These are phyloP conservation scores for Liriodendron chinense DNA, from an alignment of 164 flowering plant species.

Conservation along the genomic window DNA sequence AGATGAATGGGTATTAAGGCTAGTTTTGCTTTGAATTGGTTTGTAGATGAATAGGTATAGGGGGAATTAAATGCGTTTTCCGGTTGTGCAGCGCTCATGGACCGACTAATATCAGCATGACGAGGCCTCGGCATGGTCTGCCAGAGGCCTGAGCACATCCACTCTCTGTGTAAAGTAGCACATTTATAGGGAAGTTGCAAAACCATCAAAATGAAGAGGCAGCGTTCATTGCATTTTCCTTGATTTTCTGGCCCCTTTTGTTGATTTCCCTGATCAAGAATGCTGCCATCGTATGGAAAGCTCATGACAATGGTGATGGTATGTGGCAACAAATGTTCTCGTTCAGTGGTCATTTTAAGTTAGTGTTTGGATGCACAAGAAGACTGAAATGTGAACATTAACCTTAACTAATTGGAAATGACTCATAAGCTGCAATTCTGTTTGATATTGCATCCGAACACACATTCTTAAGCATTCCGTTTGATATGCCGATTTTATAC, in stretches of 20 bases:
- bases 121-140: slow-evolving; percentile 61
- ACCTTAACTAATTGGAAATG: too few relatives aligned
- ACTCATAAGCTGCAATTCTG: too few relatives aligned
- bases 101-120: slow-evolving; percentile 39
- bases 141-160: slow-evolving; percentile 51
- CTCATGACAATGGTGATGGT: slow-evolving; percentile 92
- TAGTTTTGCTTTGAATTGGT: too few relatives aligned
- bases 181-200: slow-evolving; percentile 34
- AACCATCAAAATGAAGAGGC: slow-evolving; percentile 34
- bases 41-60: too few relatives aligned
- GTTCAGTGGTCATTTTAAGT: too few relatives aligned
- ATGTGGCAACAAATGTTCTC: neutral
- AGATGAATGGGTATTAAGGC: too few relatives aligned
- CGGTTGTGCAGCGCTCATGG: too few relatives aligned
- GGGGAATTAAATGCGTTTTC: too few relatives aligned
- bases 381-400: too few relatives aligned
- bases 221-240: slow-evolving; percentile 62
- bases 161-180: slow-evolving; percentile 55
- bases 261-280: slow-evolving; percentile 69
- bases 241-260: slow-evolving; percentile 73
- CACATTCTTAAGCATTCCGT: slow-evolving; percentile 9
- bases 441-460: too few relatives aligned
- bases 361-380: too few relatives aligned
- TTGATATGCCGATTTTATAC: slow-evolving; percentile 3
- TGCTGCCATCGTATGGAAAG: slow-evolving; percentile 50